phyloP scores from a whole-genome alignment of 306 rosid genomes.

The Vachellia pachyceras region DNA sequence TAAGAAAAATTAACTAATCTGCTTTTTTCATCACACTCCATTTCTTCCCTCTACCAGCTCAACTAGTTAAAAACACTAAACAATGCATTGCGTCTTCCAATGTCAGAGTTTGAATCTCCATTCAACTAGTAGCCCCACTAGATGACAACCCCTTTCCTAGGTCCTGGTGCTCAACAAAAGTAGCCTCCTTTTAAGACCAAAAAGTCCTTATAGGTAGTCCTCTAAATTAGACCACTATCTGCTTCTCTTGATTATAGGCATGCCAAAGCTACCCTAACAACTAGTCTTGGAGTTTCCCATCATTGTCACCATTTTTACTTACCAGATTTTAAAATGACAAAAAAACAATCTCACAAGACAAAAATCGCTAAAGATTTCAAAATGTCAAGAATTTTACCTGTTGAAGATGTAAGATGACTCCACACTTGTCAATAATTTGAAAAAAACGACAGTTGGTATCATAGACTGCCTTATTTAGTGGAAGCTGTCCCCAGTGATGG shows the following conservation, averaged over 20 bases:
- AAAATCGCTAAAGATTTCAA: conserved; percentile 1
- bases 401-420: conserved; percentile 79
- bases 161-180: background rate
- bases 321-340: background rate
- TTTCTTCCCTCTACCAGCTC: background rate
- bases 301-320: background rate
- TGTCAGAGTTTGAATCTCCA: background rate
- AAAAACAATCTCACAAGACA: conserved; percentile 2
- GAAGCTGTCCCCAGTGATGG: conserved; percentile 72
- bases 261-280: background rate
- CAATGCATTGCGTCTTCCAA: background rate
- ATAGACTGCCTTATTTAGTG: conserved; percentile 45
- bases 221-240: background rate
- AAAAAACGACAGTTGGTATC: conserved; percentile 56
- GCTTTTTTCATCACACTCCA: background rate
- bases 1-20: background rate
- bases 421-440: conserved; percentile 89
- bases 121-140: background rate
- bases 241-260: background rate
- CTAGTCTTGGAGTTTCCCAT: background rate
- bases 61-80: background rate
- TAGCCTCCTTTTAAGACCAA: background rate
- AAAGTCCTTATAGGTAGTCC: background rate
- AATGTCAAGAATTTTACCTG: conserved; percentile 60
- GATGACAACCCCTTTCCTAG: background rate